Evolutionary conservation across 441 rosid genomes (phyloP).

Genomic region (Populus trichocarpa): DNA sequence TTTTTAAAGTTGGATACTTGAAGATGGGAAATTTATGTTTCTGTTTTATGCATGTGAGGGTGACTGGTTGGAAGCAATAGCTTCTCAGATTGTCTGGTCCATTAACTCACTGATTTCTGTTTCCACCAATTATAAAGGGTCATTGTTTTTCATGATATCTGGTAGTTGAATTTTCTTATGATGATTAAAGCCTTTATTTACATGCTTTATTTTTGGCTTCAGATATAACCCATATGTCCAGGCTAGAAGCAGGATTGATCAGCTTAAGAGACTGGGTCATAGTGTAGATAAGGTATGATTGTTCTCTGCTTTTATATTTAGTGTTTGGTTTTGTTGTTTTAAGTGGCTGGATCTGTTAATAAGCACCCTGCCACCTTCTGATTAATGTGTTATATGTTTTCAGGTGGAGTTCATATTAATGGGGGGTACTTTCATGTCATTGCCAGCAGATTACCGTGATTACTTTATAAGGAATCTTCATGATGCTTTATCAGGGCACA

Average conservation of each 20-base stretch:
- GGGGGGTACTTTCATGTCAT: conserved; percentile 99
- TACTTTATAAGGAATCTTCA: conserved; percentile 92
- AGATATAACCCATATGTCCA: conserved; percentile 98
- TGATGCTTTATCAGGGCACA: conserved; percentile 95
- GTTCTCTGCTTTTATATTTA: background rate
- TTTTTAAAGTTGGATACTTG: background rate
- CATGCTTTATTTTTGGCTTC: conserved; percentile 16
- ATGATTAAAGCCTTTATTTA: background rate
- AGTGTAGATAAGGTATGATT: conserved; percentile 84
- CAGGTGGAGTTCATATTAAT: conserved; percentile 98
- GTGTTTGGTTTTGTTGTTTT: background rate
- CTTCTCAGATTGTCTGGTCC: background rate
- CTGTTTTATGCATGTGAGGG: background rate
- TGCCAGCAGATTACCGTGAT: conserved; percentile 94
- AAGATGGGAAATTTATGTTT: background rate
- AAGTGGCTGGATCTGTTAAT: background rate
- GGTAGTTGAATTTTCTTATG: background rate
- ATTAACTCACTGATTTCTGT: background rate
- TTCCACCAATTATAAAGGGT: background rate
- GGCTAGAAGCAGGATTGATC: conserved; percentile 97
- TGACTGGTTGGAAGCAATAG: background rate
- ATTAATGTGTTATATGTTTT: conserved; percentile 14
- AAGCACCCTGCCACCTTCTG: background rate
- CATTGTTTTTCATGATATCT: background rate
- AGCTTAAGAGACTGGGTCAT: conserved; percentile 97